Base-by-base conservation (phyloP, 2,329 filamentous ascomycete genomes). In the Aspergillus sojae region DNA sequence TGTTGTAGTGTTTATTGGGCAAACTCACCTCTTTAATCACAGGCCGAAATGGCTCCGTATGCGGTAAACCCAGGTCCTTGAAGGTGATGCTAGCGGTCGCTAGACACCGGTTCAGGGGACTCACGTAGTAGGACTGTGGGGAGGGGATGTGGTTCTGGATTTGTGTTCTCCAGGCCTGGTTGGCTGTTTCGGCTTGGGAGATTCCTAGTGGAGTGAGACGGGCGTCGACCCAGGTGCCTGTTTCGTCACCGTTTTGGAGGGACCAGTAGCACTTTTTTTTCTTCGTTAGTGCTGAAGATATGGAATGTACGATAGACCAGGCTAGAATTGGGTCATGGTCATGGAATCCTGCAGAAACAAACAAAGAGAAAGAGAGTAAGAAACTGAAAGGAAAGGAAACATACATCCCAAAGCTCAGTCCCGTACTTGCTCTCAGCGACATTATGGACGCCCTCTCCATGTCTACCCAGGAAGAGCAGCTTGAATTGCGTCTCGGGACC, bases 381-480 rank as follows among this genome's bases (percentile, higher is more conserved):
- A 30, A 28, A 28, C 26, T 26, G n/a, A 28, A 16, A 3, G 53
- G 11, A 43, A 21, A 11, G 48, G 19, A 16, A 30, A 75, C 79
- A 21, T 77, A 85, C 84, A 75, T 89, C 85, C 87, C 87, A 89
- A 2, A 81, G 80, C 16, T 82, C 79, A 0, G 84, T 88, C 34
- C 86, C 87, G 65, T 88, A 89, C 64, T 79, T 83, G 2, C 75
- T 71, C 69, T 89, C 84, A 1, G 86, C 87, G 14, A 86, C 85
- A 70, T 89, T 89, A 75, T 89, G 85, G 63, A 80, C 80, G 5
- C 87, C 87, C 72, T 89, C 82, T 26, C 87, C 87, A 70, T 89
- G 87, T 32, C 87, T 82, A 48, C 84, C 86, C 43, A 88, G 76
- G 70, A 85, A 87, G 43, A 89, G 77, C 0, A 89, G 75, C 58